Evolutionary conservation across 441 rosid species (phyloP), one percentile per base, ranked within the genome.

Genomic region (Adansonia madagascariensis): DNA sequence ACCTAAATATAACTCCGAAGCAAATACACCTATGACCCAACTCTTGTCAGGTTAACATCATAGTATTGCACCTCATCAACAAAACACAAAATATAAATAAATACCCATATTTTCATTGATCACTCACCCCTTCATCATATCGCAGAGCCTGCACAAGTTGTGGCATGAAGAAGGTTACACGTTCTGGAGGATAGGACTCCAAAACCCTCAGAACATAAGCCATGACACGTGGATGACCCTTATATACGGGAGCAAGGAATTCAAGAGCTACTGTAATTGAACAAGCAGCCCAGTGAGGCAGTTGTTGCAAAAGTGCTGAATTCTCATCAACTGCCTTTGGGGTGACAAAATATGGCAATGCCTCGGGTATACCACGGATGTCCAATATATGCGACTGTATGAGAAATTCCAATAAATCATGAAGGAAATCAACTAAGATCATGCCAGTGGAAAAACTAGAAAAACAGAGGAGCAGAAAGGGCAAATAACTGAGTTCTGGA

Each of bases 241-340:
- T 96, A 77, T 91, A 94, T 75, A 90, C 88, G 55, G 99, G 98
- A 78, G 94, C 86, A 78, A 96, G 95, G 78, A 96, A 91, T 85
- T 89, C 98, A 17, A 96, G 95, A 77, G 97, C 98, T 86, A 89
- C 94, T 55, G 98, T 94, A 56, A 96, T 87, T 79, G 99, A 94
- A 86, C 98, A 96, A 84, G 98, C 91, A 80, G 98, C 94, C 98
- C 99, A 94, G 84, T 96, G 99, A 15, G 97, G 99, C 77, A 96
- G 86, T 84, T 94, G 98, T 82, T 94, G 98, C 88, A 96, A 80
- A 82, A 95, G 94, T 70, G 78, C 89, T 50, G 99, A 95, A 78
- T 95, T 90, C 77, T 93, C 97, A 74, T 93, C 98, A 83, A 92
- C 96, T 81, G 93, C 94, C 84, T 88, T 93, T 4, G 98, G 96